These are phyloP conservation scores for Naganishia cerealis DNA, from an alignment of 1,284 basidiomycete species.

Conservation along the genomic window DNA sequence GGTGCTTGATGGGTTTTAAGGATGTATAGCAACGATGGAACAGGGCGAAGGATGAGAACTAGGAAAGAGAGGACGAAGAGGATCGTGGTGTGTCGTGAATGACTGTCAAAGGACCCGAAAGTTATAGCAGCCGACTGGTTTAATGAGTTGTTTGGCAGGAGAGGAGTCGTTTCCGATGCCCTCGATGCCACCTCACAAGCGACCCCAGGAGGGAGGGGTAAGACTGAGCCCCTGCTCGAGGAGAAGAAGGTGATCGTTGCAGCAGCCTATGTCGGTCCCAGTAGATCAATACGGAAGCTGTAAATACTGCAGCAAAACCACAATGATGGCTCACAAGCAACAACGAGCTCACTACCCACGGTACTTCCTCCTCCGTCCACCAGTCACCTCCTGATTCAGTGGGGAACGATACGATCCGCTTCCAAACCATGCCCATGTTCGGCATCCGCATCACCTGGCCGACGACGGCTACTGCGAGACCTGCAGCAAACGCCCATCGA, in stretches of 20 bases:
- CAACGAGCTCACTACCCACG: not conserved
- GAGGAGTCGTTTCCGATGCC: constrained; percentile 6
- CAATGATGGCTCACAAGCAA: constrained; percentile 2
- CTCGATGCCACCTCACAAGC: not conserved
- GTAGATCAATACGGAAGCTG: not conserved
- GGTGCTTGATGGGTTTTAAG: constrained; percentile 35
- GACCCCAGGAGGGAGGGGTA: not conserved
- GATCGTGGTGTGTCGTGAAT: constrained; percentile 13
- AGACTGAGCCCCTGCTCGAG: not conserved
- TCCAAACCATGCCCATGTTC: not conserved
- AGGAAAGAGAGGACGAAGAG: constrained; percentile 37
- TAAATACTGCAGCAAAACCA: not conserved
- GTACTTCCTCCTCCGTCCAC: not conserved
- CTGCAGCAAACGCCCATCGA: not conserved
- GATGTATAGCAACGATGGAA: constrained; percentile 43
- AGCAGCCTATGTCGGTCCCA: not conserved
- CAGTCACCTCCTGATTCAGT: not conserved
- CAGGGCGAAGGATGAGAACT: constrained; percentile 36
- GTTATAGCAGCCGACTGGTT: not conserved
- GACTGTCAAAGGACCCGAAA: not conserved
- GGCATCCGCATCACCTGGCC: not conserved
- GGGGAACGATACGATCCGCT: not conserved
- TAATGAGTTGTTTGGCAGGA: not conserved
- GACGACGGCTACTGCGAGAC: constrained; percentile 3
- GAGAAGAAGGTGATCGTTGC: not conserved